These are phyloP conservation scores for Cystobasidium sp. DNA, from an alignment of 1,284 basidiomycete genomes.

Conservation along the genomic window DNA sequence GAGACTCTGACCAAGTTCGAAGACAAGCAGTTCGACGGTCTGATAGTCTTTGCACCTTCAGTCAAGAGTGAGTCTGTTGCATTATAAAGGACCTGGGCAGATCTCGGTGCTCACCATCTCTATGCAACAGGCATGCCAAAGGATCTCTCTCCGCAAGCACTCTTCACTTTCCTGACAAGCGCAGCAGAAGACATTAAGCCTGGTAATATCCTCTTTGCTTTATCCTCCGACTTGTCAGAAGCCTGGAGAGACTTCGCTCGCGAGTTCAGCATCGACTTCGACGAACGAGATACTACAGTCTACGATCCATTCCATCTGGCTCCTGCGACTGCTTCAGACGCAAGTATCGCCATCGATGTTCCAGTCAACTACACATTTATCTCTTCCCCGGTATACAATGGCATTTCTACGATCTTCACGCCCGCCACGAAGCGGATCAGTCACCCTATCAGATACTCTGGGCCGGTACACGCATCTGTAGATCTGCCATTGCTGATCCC, in stretches of 20 bases:
- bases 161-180: slow-evolving; percentile 70
- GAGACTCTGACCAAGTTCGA: slow-evolving; percentile 67
- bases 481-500: slow-evolving; percentile 74
- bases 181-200: slow-evolving; percentile 58
- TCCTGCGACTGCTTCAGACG: slow-evolving; percentile 67
- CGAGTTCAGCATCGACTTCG: slow-evolving; percentile 64
- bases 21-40: slow-evolving; percentile 75
- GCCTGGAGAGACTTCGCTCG: slow-evolving; percentile 61
- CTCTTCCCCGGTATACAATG: slow-evolving; percentile 60
- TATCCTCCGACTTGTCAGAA: slow-evolving; percentile 66
- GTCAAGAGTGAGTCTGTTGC: slow-evolving; percentile 69
- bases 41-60: slow-evolving; percentile 80
- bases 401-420: slow-evolving; percentile 59
- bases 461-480: slow-evolving; percentile 73
- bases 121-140: slow-evolving; percentile 65
- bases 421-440: slow-evolving; percentile 60
- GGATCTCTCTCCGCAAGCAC: slow-evolving; percentile 80
- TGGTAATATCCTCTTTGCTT: slow-evolving; percentile 82
- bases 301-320: slow-evolving; percentile 61
- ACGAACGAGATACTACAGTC: slow-evolving; percentile 57
- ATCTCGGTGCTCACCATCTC: not conserved
- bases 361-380: slow-evolving; percentile 34
- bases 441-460: slow-evolving; percentile 70
- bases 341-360: slow-evolving; percentile 24
- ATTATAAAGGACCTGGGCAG: not conserved